A percentile compares a stretch with the other conserved stretches of the same genome.
Evolutionary conservation across 805 yeast genomes (phyloP).

Genomic region (Spathaspora passalidarum): DNA sequence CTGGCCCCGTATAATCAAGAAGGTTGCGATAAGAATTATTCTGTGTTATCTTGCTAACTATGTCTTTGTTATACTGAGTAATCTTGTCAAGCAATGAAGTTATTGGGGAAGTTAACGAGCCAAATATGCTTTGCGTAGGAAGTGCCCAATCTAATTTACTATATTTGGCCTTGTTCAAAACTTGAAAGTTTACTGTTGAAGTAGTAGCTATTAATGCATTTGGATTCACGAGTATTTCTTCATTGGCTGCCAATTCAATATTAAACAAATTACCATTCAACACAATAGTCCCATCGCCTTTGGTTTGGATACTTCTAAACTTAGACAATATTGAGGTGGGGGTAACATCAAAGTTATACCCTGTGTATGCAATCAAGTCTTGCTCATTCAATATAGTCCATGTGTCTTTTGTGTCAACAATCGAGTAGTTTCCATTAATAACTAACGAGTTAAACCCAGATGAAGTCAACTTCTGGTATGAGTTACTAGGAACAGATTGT

Average conservation of each 20-base stretch:
- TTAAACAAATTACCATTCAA: constrained; percentile 39
- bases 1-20: not conserved
- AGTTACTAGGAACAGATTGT: not conserved
- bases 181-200: constrained; percentile 2
- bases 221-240: constrained; percentile 37
- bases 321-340: constrained; percentile 15
- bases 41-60: not conserved
- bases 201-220: constrained; percentile 37
- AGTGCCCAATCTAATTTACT: not conserved
- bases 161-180: constrained; percentile 2
- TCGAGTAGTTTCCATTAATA: constrained; percentile 37
- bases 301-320: constrained; percentile 23
- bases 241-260: constrained; percentile 31
- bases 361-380: constrained; percentile 48
- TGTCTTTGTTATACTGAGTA: not conserved
- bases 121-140: constrained; percentile 5
- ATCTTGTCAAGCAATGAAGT: not conserved
- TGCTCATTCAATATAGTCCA: constrained; percentile 41
- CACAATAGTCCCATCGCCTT: constrained; percentile 41
- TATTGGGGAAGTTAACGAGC: not conserved
- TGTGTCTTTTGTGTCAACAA: constrained; percentile 34
- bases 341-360: constrained; percentile 23
- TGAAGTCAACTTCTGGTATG: constrained; percentile 15
- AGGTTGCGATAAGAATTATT: not conserved
- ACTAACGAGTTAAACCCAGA: constrained; percentile 14